These are phyloP conservation scores for Aethionema arabicum DNA, from an alignment of 345 rosid species.

Conservation along the genomic window DNA sequence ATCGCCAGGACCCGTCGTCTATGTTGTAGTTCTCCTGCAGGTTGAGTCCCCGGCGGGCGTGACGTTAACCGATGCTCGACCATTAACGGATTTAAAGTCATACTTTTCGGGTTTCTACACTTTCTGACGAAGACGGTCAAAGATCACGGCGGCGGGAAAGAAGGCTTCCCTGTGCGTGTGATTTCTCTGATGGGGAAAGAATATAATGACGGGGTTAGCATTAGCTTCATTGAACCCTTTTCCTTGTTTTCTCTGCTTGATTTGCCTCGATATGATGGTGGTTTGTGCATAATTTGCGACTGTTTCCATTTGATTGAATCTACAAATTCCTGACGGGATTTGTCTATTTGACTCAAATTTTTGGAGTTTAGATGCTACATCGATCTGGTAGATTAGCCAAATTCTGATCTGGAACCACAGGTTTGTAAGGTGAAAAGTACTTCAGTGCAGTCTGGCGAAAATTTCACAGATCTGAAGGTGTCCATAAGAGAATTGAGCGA, in stretches of 20 bases:
- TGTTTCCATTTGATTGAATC: background rate
- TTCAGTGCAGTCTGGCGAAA: conserved; percentile 31
- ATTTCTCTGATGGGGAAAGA: conserved; percentile 24
- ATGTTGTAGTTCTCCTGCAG: too few relatives aligned
- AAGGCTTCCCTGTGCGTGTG: background rate
- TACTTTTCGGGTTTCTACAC: background rate
- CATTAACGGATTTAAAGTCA: background rate
- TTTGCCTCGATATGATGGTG: conserved; percentile 5
- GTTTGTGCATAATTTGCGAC: conserved; percentile 16
- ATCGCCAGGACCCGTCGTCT: too few relatives aligned
- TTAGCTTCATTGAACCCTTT: background rate
- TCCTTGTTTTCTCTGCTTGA: background rate
- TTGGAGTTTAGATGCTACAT: background rate
- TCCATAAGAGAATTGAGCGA: conserved; percentile 39
- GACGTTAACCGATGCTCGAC: background rate
- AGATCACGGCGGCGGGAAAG: background rate
- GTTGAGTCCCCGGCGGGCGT: too few relatives aligned
- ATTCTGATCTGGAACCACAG: conserved; percentile 22
- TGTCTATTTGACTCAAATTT: background rate
- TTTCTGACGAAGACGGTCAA: background rate
- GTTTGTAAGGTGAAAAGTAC: conserved; percentile 8
- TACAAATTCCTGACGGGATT: background rate
- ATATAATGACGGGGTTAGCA: conserved; percentile 29
- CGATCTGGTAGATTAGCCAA: conserved; percentile 16
- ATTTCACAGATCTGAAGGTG: conserved; percentile 32